Conservation (phyloP, 129 eudicot species). For the Flaveria robusta region DNA sequence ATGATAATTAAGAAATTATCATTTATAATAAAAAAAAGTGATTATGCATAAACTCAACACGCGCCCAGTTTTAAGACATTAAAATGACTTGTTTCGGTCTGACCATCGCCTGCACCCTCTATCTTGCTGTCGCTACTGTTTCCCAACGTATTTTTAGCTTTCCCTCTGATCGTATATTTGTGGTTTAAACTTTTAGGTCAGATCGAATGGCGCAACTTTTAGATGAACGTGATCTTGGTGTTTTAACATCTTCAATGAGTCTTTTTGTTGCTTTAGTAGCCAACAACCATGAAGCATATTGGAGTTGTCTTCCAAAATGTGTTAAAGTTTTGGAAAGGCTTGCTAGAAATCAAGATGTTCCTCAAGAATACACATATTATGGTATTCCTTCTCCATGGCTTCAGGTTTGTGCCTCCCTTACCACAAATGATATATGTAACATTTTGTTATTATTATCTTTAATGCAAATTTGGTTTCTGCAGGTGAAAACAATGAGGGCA, state of each 20-base stretch:
- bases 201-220: constrained; percentile 96
- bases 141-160: constrained; percentile 11
- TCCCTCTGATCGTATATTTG: constrained; percentile 16
- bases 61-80: neutral
- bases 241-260: constrained; percentile 94
- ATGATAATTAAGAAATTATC: neutral
- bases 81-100: constrained; percentile 1
- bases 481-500: constrained; percentile 99
- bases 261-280: constrained; percentile 95
- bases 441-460: neutral
- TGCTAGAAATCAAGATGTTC: constrained; percentile 93
- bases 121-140: constrained; percentile 1
- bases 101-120: neutral
- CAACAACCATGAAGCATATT: constrained; percentile 86
- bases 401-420: constrained; percentile 64
- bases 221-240: constrained; percentile 99
- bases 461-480: constrained; percentile 31
- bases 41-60: neutral
- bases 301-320: constrained; percentile 98
- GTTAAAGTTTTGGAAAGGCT: constrained; percentile 94
- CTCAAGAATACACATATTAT: constrained; percentile 94
- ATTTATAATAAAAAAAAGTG: neutral
- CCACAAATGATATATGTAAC: neutral
- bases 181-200: constrained; percentile 58
- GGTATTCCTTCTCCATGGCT: constrained; percentile 99